phyloP scores from a whole-genome alignment of 192 early-diverging fungal species.

The Funneliformis mosseae region DNA sequence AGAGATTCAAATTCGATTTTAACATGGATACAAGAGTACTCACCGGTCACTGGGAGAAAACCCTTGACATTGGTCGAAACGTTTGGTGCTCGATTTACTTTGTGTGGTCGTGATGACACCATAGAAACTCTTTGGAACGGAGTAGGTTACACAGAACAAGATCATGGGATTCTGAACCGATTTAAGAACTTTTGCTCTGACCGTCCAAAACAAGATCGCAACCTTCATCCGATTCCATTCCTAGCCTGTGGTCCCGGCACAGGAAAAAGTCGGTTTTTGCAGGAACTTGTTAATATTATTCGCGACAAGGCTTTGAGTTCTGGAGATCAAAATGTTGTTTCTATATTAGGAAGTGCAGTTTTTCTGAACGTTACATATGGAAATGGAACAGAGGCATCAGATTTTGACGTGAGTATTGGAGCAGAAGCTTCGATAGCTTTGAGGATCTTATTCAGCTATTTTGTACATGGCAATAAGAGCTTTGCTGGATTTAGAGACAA shows the following conservation, averaged over 20 bases:
- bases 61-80: too few species aligned
- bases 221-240: slow-evolving; percentile 1
- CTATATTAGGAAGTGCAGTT: not conserved
- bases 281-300: not conserved
- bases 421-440: too few species aligned
- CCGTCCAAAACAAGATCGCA: too few species aligned
- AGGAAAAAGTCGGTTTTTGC: too few species aligned
- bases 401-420: not conserved
- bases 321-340: not conserved
- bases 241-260: slow-evolving; percentile 1
- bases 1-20: too few species aligned
- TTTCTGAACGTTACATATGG: not conserved
- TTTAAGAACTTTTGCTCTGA: not conserved
- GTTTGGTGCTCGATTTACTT: not conserved
- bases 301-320: not conserved
- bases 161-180: not conserved
- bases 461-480: too few species aligned
- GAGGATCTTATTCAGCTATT: too few species aligned
- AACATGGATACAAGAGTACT: too few species aligned
- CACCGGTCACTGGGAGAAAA: too few species aligned
- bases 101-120: not conserved
- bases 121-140: not conserved
- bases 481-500: too few species aligned
- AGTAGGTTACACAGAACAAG: too few species aligned
- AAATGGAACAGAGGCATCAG: not conserved